Evolutionary conservation across 768 basidiomycete genomes (phyloP).

Genomic region (Amanita thiersii): DNA sequence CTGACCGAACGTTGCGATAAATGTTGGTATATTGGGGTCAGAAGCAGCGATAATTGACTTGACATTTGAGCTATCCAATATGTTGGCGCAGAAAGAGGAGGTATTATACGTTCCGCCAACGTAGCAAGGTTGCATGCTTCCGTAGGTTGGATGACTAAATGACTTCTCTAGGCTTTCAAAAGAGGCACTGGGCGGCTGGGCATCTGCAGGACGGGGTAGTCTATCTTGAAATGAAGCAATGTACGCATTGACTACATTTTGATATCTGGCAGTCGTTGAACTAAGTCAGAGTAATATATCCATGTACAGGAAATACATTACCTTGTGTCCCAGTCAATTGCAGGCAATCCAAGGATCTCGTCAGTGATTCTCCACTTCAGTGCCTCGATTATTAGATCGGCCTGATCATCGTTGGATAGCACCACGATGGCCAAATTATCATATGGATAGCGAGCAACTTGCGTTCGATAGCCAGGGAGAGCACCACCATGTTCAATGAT

Average conservation of each 20-base stretch:
- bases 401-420: slow-evolving; percentile 32
- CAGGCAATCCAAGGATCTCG: slow-evolving; percentile 22
- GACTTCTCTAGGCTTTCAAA: slow-evolving; percentile 17
- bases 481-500: slow-evolving; percentile 36
- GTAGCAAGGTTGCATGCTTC: slow-evolving; percentile 24
- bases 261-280: slow-evolving; percentile 16
- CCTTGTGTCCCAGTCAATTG: slow-evolving; percentile 31
- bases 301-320: slow-evolving; percentile 10
- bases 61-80: slow-evolving; percentile 18
- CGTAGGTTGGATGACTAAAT: slow-evolving; percentile 29
- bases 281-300: background rate
- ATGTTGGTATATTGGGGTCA: slow-evolving; percentile 12
- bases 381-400: slow-evolving; percentile 23
- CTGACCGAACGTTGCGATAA: slow-evolving; percentile 24
- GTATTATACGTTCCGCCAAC: slow-evolving; percentile 9
- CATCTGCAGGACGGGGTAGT: slow-evolving; percentile 17
- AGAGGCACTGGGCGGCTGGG: slow-evolving; percentile 15
- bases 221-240: slow-evolving; percentile 14
- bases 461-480: slow-evolving; percentile 26
- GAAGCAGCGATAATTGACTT: slow-evolving; percentile 21
- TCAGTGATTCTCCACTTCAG: slow-evolving; percentile 32
- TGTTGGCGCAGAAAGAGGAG: slow-evolving; percentile 13
- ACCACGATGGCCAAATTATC: slow-evolving; percentile 30
- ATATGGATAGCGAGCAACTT: slow-evolving; percentile 26
- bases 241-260: slow-evolving; percentile 15